Percentiles rank a stretch among this genome's conserved stretches.
phyloP scores from a whole-genome alignment of 2,329 filamentous ascomycete genomes.

The Sporothrix inflata region DNA sequence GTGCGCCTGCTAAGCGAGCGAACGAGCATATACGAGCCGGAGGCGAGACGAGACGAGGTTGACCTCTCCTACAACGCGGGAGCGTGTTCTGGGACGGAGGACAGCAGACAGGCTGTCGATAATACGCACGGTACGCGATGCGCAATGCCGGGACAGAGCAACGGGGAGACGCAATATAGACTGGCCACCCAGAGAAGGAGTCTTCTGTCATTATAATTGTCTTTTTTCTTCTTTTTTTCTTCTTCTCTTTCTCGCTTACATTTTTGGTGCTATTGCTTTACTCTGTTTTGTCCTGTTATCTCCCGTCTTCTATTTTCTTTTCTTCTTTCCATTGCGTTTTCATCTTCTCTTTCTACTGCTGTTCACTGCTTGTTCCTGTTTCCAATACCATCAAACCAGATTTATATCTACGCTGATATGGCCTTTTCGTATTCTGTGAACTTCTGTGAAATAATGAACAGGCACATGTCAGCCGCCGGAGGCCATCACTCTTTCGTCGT shows the following conservation, averaged over 20 bases:
- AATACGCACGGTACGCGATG: not conserved
- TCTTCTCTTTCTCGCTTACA: slow-evolving; percentile 4
- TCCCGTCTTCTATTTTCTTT: not conserved
- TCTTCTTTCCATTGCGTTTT: not conserved
- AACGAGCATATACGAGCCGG: too few species aligned
- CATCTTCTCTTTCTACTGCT: not conserved
- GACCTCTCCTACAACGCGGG: not conserved
- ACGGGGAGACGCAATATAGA: slow-evolving; percentile 28
- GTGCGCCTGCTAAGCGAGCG: slow-evolving; percentile 58
- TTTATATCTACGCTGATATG: not conserved
- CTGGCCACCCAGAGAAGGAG: slow-evolving; percentile 27
- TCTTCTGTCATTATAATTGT: slow-evolving; percentile 25
- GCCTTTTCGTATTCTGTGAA: too few species aligned
- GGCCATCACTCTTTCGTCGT: too few species aligned
- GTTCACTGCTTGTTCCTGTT: not conserved
- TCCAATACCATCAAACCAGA: slow-evolving; percentile 8
- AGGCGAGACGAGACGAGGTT: not conserved
- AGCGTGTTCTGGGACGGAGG: not conserved
- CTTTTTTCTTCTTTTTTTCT: not conserved
- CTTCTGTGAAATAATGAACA: too few species aligned
- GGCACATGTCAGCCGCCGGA: too few species aligned
- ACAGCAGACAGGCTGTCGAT: slow-evolving; percentile 16
- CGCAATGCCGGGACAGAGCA: not conserved
- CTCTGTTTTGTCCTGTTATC: not conserved
- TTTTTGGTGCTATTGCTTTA: not conserved